Evolutionary conservation across 768 basidiomycete genomes (phyloP).

Genomic region (Dioszegia hungarica): DNA sequence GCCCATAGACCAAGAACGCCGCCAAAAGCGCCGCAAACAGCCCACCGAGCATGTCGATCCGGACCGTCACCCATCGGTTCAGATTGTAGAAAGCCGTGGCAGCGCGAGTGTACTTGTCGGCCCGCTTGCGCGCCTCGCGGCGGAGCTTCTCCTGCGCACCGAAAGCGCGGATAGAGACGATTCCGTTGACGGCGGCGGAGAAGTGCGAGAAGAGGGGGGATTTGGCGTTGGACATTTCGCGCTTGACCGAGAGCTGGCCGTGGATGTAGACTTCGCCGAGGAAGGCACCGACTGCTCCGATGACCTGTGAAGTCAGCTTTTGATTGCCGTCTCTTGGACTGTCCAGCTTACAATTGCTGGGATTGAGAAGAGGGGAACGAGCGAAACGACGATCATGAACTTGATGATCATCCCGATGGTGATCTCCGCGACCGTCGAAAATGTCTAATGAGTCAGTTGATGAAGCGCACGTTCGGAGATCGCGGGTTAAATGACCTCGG

Average conservation of each 20-base stretch:
- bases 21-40: conserved; percentile 59
- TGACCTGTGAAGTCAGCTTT: conserved; percentile 16
- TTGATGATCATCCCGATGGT: conserved; percentile 36
- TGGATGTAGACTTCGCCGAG: conserved; percentile 57
- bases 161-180: conserved; percentile 61
- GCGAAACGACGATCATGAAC: conserved; percentile 36
- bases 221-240: conserved; percentile 57
- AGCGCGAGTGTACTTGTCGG: conserved; percentile 54
- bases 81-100: conserved; percentile 48
- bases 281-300: conserved; percentile 52
- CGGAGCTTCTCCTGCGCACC: conserved; percentile 57
- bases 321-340: not conserved
- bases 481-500: conserved; percentile 17
- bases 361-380: conserved; percentile 42
- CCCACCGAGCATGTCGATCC: conserved; percentile 61
- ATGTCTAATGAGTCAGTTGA: conserved; percentile 22
- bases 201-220: conserved; percentile 56
- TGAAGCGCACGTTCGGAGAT: not conserved
- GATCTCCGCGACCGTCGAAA: conserved; percentile 33
- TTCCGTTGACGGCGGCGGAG: conserved; percentile 59
- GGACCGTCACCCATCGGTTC: conserved; percentile 49
- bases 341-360: conserved; percentile 27
- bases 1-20: conserved; percentile 57
- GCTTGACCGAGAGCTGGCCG: conserved; percentile 58
- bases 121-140: conserved; percentile 53